These are phyloP conservation scores for Phytophthora rubi DNA, from an alignment of 352 stramenopile species.

Conservation along the genomic window DNA sequence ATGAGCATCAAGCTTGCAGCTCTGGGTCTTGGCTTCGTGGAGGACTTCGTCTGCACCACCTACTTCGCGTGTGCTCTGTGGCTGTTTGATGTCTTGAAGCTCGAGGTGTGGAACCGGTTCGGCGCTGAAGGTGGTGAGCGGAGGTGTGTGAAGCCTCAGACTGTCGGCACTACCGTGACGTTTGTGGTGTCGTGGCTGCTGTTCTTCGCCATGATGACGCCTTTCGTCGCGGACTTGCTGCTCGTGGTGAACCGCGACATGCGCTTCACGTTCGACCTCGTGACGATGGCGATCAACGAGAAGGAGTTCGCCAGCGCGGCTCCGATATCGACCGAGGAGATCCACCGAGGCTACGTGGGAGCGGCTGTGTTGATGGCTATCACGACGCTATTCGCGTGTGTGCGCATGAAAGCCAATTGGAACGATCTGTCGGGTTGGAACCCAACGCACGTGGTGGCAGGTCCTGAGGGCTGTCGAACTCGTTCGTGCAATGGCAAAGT, in stretches of 20 bases:
- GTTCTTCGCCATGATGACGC: constrained; percentile 29
- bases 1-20: constrained; percentile 13
- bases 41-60: constrained; percentile 37
- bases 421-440: constrained; percentile 21
- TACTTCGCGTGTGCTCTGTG: constrained; percentile 32
- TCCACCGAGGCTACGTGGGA: constrained; percentile 37
- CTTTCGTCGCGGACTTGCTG: constrained; percentile 43
- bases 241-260: constrained; percentile 43
- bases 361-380: constrained; percentile 20
- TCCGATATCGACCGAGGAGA: constrained; percentile 33
- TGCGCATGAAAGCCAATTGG: constrained; percentile 10
- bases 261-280: constrained; percentile 49
- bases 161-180: constrained; percentile 1
- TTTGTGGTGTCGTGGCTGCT: constrained; percentile 31
- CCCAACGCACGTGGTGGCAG: constrained; percentile 10
- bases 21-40: constrained; percentile 24
- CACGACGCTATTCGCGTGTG: constrained; percentile 10
- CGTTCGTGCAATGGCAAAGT: neutral
- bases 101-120: neutral
- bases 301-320: constrained; percentile 39
- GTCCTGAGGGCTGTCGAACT: too few relatives aligned
- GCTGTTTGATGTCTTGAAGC: constrained; percentile 19
- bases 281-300: constrained; percentile 25
- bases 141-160: neutral
- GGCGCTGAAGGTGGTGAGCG: neutral